Evolutionary conservation across 169 alveolate genomes (phyloP), one percentile per base, ranked within the genome.

Genomic region (Cryptosporidium sp.): DNA sequence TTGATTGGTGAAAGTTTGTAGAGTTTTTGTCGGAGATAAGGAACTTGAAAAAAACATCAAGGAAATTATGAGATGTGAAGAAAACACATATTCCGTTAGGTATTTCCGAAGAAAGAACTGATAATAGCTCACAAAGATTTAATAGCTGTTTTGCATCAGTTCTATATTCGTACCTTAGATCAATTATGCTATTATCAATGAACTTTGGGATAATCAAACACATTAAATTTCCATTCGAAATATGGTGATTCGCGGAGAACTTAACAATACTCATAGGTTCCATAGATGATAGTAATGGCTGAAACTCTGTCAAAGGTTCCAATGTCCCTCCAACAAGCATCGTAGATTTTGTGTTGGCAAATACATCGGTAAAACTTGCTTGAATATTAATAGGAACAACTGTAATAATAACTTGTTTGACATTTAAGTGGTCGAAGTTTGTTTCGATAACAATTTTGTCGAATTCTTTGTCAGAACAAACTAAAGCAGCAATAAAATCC

Each of bases 51-150:
- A 94, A 84, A 14, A 48, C 41, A 23, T 92, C 67, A 45, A 94
- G 87, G 75, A 86, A 93, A 1, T 52, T 68, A 52, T 91, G 93
- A 1, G 96, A 93, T 50, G 95, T 92, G 39, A 94, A 84, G 51
- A 95, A 95, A 21, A 94, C 94, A 23, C 94, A 92, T 21, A 94
- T 73, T 55, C 97, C 97, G 35, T 93, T 85, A 16, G 93, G 94
- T 37, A 94, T 94, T 14, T 69, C 43, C 3, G 84, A 31, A 2
- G 92, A 86, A 35, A 94, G 67, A 1, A 86, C 55, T 37, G 67
- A 59, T 48, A 94, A 68, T 48, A 92, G 59, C 29, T 86, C 31
- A 48, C 93, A 74, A n/a, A 91, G 45, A 62, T 92, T 86, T n/a
- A 71, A 29, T 23, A 93, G 45, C 33, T 93, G 91, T 31, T n/a